Evolutionary conservation across 352 stramenopile species (phyloP).

Genomic region (Phytophthora tentaculata): DNA sequence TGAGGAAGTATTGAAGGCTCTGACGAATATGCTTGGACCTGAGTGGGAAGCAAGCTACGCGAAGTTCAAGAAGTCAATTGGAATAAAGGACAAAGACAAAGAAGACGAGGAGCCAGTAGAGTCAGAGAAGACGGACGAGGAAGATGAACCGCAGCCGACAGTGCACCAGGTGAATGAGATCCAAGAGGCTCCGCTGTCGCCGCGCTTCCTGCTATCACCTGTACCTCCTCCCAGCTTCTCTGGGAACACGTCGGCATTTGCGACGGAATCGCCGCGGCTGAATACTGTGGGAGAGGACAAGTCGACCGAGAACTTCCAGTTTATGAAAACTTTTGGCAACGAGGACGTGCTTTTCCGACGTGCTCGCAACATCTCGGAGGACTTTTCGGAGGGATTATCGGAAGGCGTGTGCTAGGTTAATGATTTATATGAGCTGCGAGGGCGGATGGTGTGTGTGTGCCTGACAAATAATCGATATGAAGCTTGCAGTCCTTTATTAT

Average conservation of each 20-base stretch:
- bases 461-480: slow-evolving; percentile 17
- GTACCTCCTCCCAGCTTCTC: slow-evolving; percentile 49
- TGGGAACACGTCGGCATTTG: slow-evolving; percentile 47
- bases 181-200: slow-evolving; percentile 58
- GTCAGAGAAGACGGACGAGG: slow-evolving; percentile 31
- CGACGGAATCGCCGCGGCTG: slow-evolving; percentile 51
- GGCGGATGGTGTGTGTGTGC: slow-evolving; percentile 13
- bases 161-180: slow-evolving; percentile 46
- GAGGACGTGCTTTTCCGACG: slow-evolving; percentile 73
- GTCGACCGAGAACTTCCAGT: slow-evolving; percentile 48
- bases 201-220: slow-evolving; percentile 52
- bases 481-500: slow-evolving; percentile 9
- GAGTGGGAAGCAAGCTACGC: slow-evolving; percentile 83
- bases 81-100: slow-evolving; percentile 40
- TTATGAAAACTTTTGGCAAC: slow-evolving; percentile 71
- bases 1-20: slow-evolving; percentile 85
- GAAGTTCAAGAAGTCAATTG: slow-evolving; percentile 61
- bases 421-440: slow-evolving; percentile 36
- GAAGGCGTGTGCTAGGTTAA: slow-evolving; percentile 81
- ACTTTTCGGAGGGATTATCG: slow-evolving; percentile 75
- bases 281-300: slow-evolving; percentile 50
- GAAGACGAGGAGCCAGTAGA: slow-evolving; percentile 33
- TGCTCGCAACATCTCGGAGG: slow-evolving; percentile 72
- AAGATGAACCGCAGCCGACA: slow-evolving; percentile 14
- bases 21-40: slow-evolving; percentile 75